Percentiles rank a stretch among this genome's conserved stretches.
These are phyloP conservation scores for Penicillium sp. DNA, from an alignment of 2,329 filamentous ascomycete genomes.

Conservation along the genomic window DNA sequence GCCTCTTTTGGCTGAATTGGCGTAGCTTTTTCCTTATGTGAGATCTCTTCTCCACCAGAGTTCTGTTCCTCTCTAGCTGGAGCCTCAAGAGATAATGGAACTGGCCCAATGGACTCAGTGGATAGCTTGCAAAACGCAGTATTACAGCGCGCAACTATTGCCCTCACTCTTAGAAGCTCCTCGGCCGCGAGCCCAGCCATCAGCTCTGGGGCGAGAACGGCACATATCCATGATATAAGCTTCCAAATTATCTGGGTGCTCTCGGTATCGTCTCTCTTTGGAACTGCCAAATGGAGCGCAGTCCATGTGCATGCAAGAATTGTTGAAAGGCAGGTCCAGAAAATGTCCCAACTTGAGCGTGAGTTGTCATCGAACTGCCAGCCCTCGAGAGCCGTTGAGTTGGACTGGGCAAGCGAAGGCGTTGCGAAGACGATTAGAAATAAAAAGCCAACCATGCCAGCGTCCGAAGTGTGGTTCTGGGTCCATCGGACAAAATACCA, in stretches of 20 bases:
- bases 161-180: background rate
- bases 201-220: conserved; percentile 8
- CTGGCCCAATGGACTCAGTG: background rate
- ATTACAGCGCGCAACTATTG: background rate
- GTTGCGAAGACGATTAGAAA: background rate
- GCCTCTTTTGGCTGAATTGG: background rate
- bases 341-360: conserved; percentile 17
- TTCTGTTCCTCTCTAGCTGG: background rate
- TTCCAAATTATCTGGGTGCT: background rate
- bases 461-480: background rate
- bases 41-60: background rate
- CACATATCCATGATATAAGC: background rate
- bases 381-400: conserved; percentile 5
- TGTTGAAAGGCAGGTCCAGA: conserved; percentile 16
- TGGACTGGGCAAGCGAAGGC: background rate
- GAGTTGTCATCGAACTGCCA: conserved; percentile 11
- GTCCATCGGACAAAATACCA: background rate
- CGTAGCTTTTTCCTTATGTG: background rate
- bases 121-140: background rate
- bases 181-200: background rate
- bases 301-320: conserved; percentile 21
- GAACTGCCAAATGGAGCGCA: conserved; percentile 9
- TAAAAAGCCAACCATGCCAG: background rate
- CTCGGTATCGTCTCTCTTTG: background rate
- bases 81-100: background rate